Percentiles rank a stretch among this genome's conserved stretches.
Evolutionary conservation across 306 rosid genomes (phyloP).

Genomic region (Comarum palustre): DNA sequence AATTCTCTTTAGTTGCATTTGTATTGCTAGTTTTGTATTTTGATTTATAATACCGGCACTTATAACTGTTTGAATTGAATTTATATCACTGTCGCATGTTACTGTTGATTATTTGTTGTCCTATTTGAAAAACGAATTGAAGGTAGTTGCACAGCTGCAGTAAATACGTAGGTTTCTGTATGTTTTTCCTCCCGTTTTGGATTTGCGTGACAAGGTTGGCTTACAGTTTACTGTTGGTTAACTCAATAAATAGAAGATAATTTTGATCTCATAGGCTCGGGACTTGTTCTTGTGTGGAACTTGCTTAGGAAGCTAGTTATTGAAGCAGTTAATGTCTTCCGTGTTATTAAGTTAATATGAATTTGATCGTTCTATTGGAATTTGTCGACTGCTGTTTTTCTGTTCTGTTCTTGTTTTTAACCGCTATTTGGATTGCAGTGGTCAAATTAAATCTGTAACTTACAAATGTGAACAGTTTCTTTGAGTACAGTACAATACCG

Average conservation of each 20-base stretch:
- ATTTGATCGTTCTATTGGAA: background rate
- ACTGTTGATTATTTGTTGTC: background rate
- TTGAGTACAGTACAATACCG: background rate
- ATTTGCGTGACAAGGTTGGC: background rate
- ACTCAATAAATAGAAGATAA: background rate
- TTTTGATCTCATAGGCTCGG: background rate
- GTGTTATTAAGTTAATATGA: background rate
- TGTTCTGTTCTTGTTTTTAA: background rate
- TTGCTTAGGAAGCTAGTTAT: background rate
- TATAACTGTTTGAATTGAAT: background rate
- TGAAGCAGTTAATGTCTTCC: background rate
- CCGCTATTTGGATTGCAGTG: background rate
- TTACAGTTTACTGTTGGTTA: background rate
- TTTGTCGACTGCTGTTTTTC: background rate
- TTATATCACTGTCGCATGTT: background rate
- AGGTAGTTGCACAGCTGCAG: background rate
- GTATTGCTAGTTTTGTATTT: background rate
- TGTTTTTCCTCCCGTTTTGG: background rate
- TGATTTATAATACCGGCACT: background rate
- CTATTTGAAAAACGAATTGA: background rate
- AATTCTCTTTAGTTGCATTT: too few species aligned
- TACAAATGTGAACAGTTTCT: background rate
- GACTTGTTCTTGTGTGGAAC: background rate
- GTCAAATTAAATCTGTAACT: background rate
- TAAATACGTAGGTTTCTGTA: background rate